Conservation (phyloP, 208 protist species). For the Leishmania tarentolae region DNA sequence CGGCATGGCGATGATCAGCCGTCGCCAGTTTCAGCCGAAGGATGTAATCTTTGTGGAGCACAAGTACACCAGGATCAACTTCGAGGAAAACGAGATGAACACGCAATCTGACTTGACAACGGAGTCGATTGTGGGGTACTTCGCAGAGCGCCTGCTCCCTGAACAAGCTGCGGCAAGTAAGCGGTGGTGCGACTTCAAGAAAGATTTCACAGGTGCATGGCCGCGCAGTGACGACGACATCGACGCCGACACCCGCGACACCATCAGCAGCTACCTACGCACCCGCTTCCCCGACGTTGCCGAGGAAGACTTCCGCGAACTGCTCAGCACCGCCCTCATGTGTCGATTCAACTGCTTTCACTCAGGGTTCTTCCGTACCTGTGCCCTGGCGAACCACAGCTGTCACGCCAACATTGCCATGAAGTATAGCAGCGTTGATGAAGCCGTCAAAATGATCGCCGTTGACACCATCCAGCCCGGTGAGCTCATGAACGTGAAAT, state of each 20-base stretch:
- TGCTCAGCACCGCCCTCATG: conserved; percentile 71
- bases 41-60: conserved; percentile 80
- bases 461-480: conserved; percentile 68
- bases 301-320: conserved; percentile 53
- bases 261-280: conserved; percentile 41
- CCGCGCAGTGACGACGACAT: conserved; percentile 66
- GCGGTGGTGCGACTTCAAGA: conserved; percentile 54
- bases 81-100: conserved; percentile 48
- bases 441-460: conserved; percentile 78
- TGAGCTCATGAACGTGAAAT: conserved; percentile 88
- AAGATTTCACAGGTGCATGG: conserved; percentile 79
- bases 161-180: conserved; percentile 46
- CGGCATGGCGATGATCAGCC: conserved; percentile 78
- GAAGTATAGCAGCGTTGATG: conserved; percentile 65
- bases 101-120: conserved; percentile 49
- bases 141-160: conserved; percentile 59
- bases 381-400: conserved; percentile 88
- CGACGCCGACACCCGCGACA: conserved; percentile 43
- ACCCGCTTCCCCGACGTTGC: conserved; percentile 43
- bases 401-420: conserved; percentile 89
- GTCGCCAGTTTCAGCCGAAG: conserved; percentile 51
- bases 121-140: conserved; percentile 59
- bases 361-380: conserved; percentile 85
- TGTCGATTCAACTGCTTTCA: conserved; percentile 91
- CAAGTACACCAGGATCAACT: conserved; percentile 56